Evolutionary conservation across 2,329 filamentous ascomycete species (phyloP).

Genomic region (Orbilia quercus): DNA sequence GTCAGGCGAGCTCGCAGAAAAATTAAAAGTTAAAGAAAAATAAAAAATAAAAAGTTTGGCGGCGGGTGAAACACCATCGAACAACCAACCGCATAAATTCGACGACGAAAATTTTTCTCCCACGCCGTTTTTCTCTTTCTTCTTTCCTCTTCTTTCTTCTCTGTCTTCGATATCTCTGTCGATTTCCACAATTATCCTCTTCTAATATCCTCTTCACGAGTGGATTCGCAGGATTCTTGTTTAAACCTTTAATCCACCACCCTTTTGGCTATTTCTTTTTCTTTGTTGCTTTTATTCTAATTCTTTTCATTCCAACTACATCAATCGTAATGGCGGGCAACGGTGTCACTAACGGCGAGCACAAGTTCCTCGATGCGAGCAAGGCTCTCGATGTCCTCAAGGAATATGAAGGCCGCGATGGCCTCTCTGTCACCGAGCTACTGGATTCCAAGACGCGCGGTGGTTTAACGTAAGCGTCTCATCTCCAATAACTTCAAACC

Average conservation of each 20-base stretch:
- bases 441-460: constrained; percentile 92
- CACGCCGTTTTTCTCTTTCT: constrained; percentile 63
- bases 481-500: neutral
- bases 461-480: constrained; percentile 80
- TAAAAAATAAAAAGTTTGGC: constrained; percentile 44
- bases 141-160: constrained; percentile 66
- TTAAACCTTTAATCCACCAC: neutral
- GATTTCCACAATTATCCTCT: constrained; percentile 59
- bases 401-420: constrained; percentile 83
- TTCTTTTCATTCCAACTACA: constrained; percentile 60
- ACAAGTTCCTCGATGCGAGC: constrained; percentile 69
- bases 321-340: constrained; percentile 76
- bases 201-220: constrained; percentile 49
- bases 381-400: constrained; percentile 82
- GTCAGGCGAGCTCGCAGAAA: constrained; percentile 28
- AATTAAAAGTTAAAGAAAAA: too few relatives aligned
- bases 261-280: constrained; percentile 8
- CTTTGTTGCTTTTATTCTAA: constrained; percentile 60
- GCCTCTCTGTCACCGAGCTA: constrained; percentile 84
- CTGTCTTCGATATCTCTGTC: constrained; percentile 66
- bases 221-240: constrained; percentile 30
- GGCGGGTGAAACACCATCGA: constrained; percentile 17
- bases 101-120: constrained; percentile 65
- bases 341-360: constrained; percentile 70
- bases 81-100: constrained; percentile 45